These are phyloP conservation scores for Tarenaya hassleriana DNA, from an alignment of 345 rosid species.

Conservation along the genomic window DNA sequence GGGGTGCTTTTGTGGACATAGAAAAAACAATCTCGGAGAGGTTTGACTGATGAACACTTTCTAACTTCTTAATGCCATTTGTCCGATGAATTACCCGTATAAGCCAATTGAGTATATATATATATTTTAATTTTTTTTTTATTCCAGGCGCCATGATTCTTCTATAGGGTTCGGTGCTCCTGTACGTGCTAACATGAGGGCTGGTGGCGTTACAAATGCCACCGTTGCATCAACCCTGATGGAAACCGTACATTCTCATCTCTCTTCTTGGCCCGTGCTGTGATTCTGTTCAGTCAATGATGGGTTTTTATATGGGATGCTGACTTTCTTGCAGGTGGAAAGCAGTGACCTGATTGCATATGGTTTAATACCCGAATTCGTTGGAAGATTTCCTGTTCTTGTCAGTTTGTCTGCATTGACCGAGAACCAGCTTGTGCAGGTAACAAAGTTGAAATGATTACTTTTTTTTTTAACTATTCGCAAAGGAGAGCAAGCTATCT, in stretches of 20 bases:
- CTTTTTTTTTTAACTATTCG: too few species aligned
- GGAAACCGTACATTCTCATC: slow-evolving; percentile 63
- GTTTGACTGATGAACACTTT: slow-evolving; percentile 29
- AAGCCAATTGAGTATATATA: slow-evolving; percentile 10
- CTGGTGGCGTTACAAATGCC: slow-evolving; percentile 67
- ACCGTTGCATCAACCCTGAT: slow-evolving; percentile 72
- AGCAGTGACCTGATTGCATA: slow-evolving; percentile 90
- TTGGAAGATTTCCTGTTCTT: slow-evolving; percentile 94
- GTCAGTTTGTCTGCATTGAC: slow-evolving; percentile 92
- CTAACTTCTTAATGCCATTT: background rate
- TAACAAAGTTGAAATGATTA: slow-evolving; percentile 15
- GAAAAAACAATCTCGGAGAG: slow-evolving; percentile 99
- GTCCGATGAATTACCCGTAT: background rate
- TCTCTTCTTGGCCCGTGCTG: slow-evolving; percentile 7
- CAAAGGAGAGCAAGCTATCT: too few species aligned
- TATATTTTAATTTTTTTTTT: background rate
- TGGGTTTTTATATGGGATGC: slow-evolving; percentile 13
- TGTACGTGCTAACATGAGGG: slow-evolving; percentile 95
- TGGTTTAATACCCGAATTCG: slow-evolving; percentile 98
- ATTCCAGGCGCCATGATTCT: slow-evolving; percentile 86
- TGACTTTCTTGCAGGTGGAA: slow-evolving; percentile 62
- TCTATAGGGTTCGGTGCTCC: slow-evolving; percentile 99
- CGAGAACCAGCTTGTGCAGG: slow-evolving; percentile 96
- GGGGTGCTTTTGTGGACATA: slow-evolving; percentile 92
- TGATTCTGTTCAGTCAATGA: slow-evolving; percentile 2